Conservation (phyloP, 2,329 filamentous ascomycete genomes). For the Calycina marina region DNA sequence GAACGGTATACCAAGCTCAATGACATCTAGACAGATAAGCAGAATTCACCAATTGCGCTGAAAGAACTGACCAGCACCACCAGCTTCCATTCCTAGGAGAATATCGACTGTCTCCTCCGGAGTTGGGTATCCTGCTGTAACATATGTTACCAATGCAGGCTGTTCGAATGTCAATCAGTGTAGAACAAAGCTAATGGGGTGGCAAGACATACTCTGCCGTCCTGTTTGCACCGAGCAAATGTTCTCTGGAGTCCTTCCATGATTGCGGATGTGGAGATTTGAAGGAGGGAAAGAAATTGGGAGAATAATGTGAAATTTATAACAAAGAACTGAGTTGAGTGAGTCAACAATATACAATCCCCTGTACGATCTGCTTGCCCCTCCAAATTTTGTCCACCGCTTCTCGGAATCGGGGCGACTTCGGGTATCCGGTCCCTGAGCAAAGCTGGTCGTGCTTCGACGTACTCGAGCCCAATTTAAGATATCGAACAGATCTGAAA, state of each 20-base stretch:
- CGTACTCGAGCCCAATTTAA: too few relatives aligned
- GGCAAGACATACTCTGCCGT: slow-evolving; percentile 25
- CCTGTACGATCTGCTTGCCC: slow-evolving; percentile 1
- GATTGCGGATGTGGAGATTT: too few relatives aligned
- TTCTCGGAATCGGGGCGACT: too few relatives aligned
- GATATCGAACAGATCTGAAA: too few relatives aligned
- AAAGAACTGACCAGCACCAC: slow-evolving; percentile 58
- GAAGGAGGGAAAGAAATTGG: too few relatives aligned
- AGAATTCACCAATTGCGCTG: background rate
- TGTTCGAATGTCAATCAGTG: slow-evolving; percentile 9
- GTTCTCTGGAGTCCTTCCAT: slow-evolving; percentile 37
- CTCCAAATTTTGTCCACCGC: background rate
- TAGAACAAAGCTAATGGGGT: slow-evolving; percentile 1
- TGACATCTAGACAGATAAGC: slow-evolving; percentile 49
- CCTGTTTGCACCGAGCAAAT: slow-evolving; percentile 41
- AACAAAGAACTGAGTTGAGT: background rate
- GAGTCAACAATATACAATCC: background rate
- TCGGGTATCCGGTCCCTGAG: too few relatives aligned
- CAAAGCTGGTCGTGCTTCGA: too few relatives aligned
- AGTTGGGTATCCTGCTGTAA: slow-evolving; percentile 84
- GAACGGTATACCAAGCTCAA: slow-evolving; percentile 92
- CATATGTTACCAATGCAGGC: slow-evolving; percentile 77
- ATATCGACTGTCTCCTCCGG: slow-evolving; percentile 72
- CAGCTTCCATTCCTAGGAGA: slow-evolving; percentile 78
- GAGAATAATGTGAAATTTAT: slow-evolving; percentile 3